Conservation (phyloP, 805 yeast species). For the Priceomyces fermenticarens region DNA sequence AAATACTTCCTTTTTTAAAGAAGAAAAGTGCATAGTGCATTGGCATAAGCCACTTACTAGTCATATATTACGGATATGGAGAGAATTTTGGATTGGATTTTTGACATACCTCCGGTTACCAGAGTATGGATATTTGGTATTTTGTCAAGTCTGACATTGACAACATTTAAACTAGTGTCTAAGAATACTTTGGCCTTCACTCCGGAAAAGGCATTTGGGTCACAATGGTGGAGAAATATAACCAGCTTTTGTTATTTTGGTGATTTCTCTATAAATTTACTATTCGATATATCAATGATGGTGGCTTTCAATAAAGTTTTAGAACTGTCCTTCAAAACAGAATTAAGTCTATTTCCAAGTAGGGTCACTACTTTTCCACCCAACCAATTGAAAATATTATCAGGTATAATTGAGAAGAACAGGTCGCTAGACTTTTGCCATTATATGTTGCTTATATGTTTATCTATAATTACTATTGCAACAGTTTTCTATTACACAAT, state of each 20-base stretch:
- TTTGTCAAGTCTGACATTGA: constrained; percentile 15
- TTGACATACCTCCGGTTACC: constrained; percentile 19
- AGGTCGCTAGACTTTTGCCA: constrained; percentile 29
- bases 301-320: constrained; percentile 17
- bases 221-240: constrained; percentile 37
- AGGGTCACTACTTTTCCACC: constrained; percentile 12
- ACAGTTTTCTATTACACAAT: constrained; percentile 15
- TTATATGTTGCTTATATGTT: constrained; percentile 21
- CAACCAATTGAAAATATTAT: constrained; percentile 13
- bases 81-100: constrained; percentile 11
- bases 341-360: constrained; percentile 20
- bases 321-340: constrained; percentile 22
- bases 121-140: constrained; percentile 27
- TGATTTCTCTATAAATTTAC: constrained; percentile 18
- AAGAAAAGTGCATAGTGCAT: too few relatives aligned
- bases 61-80: constrained; percentile 11
- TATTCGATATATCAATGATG: constrained; percentile 17
- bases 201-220: constrained; percentile 23
- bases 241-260: constrained; percentile 34
- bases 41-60: too few relatives aligned
- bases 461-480: constrained; percentile 18
- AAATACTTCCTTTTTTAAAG: background rate
- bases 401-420: constrained; percentile 13
- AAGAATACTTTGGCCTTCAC: constrained; percentile 18
- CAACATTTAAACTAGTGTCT: constrained; percentile 18